Base-by-base conservation (phyloP, 805 yeast species). In the Lipomyces lipofer region DNA sequence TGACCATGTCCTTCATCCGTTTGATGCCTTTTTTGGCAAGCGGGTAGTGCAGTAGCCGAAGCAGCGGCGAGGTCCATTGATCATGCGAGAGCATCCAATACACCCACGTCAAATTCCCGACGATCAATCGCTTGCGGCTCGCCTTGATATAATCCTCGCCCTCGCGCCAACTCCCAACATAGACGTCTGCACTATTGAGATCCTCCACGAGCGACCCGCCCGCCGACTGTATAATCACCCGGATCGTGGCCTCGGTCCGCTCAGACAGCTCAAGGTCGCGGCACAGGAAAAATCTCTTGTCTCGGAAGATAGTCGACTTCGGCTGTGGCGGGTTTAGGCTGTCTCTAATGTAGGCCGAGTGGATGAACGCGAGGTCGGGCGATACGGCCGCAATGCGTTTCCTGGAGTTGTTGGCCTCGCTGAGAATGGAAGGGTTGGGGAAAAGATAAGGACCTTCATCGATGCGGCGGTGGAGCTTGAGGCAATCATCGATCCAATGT, bases 101-200 rank as follows among this genome's bases (percentile, higher is more conserved):
- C 1, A 92, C 67, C 97, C 97, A 91, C 35, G 77, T 75, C 15
- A 88, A 64, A 63, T 83, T 88, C 0, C 92, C 96, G 4, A 83
- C 78, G 6, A 72, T 66, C 28, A 77, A 49, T 1, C 73, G 68
- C 6, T 69, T 65, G 28, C 69, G 65, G 40, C 75, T 69, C 1
- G 88, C 56, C 43, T 38, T 52, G 2, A 70, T 62, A 64, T 80
- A 88, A 19, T 78, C 80, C 1, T 71, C 72, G 0, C 92, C 92
- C 1, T 72, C 72, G 12, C 91, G 70, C 64, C 76, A 82, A 58
- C 76, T 76, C 0, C 95, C 91, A 15, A 89, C 66, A 64, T 79
- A 87, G 40, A 76, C 77, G 43, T 77, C 74, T 0, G 78, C 75
- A 2, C 65, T 56, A 7, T 55, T 51, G 4, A 65, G 54, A n/a